A percentile compares a stretch with the other conserved stretches of the same genome.
These are phyloP conservation scores for Fusarium sp. DNA, from an alignment of 2,329 filamentous ascomycete species.

Conservation along the genomic window DNA sequence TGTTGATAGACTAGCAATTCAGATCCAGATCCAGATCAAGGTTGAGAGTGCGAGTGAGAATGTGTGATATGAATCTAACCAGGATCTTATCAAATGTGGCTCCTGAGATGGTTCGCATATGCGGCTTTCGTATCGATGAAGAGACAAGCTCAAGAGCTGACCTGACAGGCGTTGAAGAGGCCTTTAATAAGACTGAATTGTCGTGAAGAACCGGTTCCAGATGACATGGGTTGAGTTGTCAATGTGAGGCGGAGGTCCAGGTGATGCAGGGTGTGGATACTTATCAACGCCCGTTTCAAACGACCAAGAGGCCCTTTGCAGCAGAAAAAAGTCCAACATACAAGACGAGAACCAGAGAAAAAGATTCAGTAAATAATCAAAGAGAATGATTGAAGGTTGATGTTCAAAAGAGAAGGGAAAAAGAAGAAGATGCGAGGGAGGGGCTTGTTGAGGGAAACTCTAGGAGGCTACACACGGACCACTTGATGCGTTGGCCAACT, in stretches of 20 bases:
- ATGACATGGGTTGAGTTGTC: constrained; percentile 42
- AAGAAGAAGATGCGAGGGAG: constrained; percentile 41
- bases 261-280: constrained; percentile 42
- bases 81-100: background rate
- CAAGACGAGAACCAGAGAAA: constrained; percentile 13
- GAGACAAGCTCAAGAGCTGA: background rate
- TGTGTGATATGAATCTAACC: constrained; percentile 12
- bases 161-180: background rate
- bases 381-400: constrained; percentile 10
- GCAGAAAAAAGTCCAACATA: constrained; percentile 7
- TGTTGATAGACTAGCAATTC: constrained; percentile 34
- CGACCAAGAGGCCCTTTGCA: constrained; percentile 10
- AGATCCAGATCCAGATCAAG: constrained; percentile 17
- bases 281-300: constrained; percentile 34
- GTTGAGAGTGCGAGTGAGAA: constrained; percentile 5
- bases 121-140: background rate
- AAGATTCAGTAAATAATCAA: constrained; percentile 1
- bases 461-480: constrained; percentile 58
- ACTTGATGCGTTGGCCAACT: constrained; percentile 61
- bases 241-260: constrained; percentile 38
- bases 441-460: constrained; percentile 48
- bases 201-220: constrained; percentile 12
- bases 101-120: background rate
- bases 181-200: constrained; percentile 7
- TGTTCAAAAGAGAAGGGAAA: constrained; percentile 25